Base-by-base conservation (phyloP, 257 asterid genomes). In the Voacanga thouarsii region DNA sequence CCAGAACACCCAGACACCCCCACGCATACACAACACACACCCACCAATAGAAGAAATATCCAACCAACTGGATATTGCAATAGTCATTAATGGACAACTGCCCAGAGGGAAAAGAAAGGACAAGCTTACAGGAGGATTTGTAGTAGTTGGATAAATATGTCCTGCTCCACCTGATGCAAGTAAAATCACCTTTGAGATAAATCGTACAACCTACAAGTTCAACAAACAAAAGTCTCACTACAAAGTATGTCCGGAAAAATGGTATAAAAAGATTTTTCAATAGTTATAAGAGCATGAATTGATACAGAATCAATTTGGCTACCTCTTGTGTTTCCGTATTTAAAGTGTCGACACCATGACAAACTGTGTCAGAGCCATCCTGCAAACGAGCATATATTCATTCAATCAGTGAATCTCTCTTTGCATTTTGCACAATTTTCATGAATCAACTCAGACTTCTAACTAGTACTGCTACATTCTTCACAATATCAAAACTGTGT, bases 91-190 rank as follows among this genome's bases (percentile, higher is more conserved):
- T 53, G 57, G 37, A 75, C 15, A 50, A 64, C 39, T 11, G 30
- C 49, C 47, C 47, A 73, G 57, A 68, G 69, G 63, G 66, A 68
- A 75, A 59, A 41, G 55, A 75, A 82, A 50, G 63, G 79, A 57
- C 33, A 39, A 75, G 73, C 70, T 69, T 88, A 96, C 99, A 86
- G 79, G 94, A 75, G 99, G 99, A 86, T 96, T 96, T 56, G 99
- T 96, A 18, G 99, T 96, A 77, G 87, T 90, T 43, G 99, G 99
- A 80, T 96, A 96, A 75, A 93, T 91, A 89, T 96, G 99, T 56
- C 99, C 99, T 83, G 98, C 98, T 75, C 99, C 99, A 78, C 99
- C 98, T 45, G 99, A 93, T 77, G 99, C 99, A 74, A 96, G 97
- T 80, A 93, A 86, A 70, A 96, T 90, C 70, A 88, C 97, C 89